Conservation (phyloP, 2,329 filamentous ascomycete genomes). For the Neonectria neomacrospora region DNA sequence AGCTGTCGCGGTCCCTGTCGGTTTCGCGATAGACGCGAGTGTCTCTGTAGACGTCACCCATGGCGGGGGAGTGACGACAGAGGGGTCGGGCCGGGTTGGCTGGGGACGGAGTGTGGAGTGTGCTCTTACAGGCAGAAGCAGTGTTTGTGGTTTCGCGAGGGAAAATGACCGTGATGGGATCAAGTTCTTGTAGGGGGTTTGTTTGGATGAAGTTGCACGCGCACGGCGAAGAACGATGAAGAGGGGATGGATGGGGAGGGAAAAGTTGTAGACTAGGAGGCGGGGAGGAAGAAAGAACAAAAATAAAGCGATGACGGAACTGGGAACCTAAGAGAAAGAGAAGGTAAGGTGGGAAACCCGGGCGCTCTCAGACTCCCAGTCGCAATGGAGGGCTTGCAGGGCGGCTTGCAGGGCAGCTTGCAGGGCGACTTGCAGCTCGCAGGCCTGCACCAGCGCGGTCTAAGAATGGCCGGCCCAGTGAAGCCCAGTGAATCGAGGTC, state of each 20-base stretch:
- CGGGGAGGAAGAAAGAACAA: not conserved
- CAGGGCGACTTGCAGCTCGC: not conserved
- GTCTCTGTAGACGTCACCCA: conserved; percentile 50
- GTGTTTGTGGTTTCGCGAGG: conserved; percentile 18
- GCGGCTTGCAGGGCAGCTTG: not conserved
- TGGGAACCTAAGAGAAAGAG: conserved; percentile 29
- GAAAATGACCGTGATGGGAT: conserved; percentile 7
- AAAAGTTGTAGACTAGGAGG: conserved; percentile 26
- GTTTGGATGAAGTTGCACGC: conserved; percentile 20
- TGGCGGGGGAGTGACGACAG: conserved; percentile 41
- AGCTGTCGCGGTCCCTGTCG: conserved; percentile 46
- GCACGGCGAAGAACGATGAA: not conserved
- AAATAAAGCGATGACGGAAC: conserved; percentile 42
- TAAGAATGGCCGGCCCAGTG: not conserved
- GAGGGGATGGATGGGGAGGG: conserved; percentile 7
- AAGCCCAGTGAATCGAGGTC: conserved; percentile 13
- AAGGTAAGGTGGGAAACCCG: too few relatives aligned
- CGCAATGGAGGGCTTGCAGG: not conserved
- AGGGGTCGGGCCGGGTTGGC: conserved; percentile 27
- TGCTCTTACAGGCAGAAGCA: conserved; percentile 12
- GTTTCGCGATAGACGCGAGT: conserved; percentile 50
- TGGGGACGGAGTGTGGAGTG: not conserved
- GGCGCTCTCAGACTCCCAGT: not conserved
- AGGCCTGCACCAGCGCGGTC: too few relatives aligned
- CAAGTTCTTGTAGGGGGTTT: too few relatives aligned